These are phyloP conservation scores for Exophiala bonariae DNA, from an alignment of 2,329 filamentous ascomycete species.

Conservation along the genomic window DNA sequence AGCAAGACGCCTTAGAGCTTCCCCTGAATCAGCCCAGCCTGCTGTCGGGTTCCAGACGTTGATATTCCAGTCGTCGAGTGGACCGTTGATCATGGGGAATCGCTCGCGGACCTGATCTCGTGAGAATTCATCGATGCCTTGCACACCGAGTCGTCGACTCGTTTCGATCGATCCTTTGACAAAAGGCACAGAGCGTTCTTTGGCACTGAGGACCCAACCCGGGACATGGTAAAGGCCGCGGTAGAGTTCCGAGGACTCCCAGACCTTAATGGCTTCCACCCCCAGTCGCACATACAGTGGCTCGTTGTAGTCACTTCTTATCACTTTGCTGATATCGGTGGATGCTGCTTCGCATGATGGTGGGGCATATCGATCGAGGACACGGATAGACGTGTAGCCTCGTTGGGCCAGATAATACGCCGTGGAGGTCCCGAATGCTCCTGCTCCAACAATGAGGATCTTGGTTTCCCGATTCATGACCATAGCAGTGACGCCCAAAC, in stretches of 20 bases:
- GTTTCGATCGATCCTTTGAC: conserved; percentile 24
- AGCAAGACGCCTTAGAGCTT: conserved; percentile 23
- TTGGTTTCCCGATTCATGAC: conserved; percentile 15
- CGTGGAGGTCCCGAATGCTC: conserved; percentile 52
- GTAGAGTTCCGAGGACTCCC: conserved; percentile 18
- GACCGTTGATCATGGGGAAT: conserved; percentile 16
- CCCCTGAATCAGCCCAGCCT: conserved; percentile 23
- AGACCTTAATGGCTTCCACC: conserved; percentile 21
- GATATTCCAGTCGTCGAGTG: conserved; percentile 25
- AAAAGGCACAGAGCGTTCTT: conserved; percentile 21
- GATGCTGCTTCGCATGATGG: conserved; percentile 23
- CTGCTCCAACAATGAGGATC: conserved; percentile 48
- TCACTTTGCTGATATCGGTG: conserved; percentile 28
- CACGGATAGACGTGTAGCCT: conserved; percentile 49
- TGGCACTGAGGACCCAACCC: conserved; percentile 24
- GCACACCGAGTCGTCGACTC: conserved; percentile 17
- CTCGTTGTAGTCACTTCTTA: conserved; percentile 27
- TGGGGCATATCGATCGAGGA: conserved; percentile 35
- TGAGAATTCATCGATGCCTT: conserved; percentile 19
- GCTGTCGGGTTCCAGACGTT: conserved; percentile 26
- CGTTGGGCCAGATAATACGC: conserved; percentile 50
- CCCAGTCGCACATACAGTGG: conserved; percentile 25
- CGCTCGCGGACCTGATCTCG: conserved; percentile 3
- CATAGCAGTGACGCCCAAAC: no score
- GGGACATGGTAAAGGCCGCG: conserved; percentile 23